Evolutionary conservation across 164 flowering plant species (phyloP).

Genomic region (Piper betle): DNA sequence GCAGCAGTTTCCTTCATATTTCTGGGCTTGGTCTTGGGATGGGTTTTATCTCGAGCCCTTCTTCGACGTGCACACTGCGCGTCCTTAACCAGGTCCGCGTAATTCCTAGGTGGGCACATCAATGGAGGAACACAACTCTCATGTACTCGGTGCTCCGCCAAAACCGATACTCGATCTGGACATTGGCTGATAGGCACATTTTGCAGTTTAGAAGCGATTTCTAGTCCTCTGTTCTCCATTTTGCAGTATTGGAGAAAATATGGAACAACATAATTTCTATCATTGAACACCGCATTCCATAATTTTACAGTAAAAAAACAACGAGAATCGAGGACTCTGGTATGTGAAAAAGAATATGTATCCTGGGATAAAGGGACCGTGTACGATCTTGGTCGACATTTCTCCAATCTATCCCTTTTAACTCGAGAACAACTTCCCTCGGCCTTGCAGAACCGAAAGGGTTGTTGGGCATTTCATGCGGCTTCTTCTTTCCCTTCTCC

Average conservation of each 20-base stretch:
- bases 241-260: background rate
- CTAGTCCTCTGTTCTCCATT: background rate
- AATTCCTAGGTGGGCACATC: conserved; percentile 18
- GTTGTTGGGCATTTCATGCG: too few species aligned
- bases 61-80: background rate
- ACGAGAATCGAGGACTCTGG: background rate
- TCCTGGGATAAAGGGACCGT: conserved; percentile 5
- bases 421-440: conserved; percentile 24
- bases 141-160: conserved; percentile 2
- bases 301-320: background rate
- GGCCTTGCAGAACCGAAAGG: conserved; percentile 32
- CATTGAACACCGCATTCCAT: background rate
- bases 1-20: background rate
- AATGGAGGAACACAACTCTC: conserved; percentile 15
- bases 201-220: background rate
- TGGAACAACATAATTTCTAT: background rate
- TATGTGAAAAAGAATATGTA: background rate
- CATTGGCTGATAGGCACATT: background rate
- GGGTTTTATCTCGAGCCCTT: background rate
- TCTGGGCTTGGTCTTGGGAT: background rate
- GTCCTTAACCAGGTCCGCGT: background rate
- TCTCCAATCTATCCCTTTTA: conserved; percentile 24
- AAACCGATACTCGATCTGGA: background rate
- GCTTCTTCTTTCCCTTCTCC: conserved; percentile 12
- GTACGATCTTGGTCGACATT: conserved; percentile 10